A percentile compares a stretch with the other conserved stretches of the same genome.
phyloP scores from a whole-genome alignment of 2,329 filamentous ascomycete species.

The Colletotrichum neosansevieriae region DNA sequence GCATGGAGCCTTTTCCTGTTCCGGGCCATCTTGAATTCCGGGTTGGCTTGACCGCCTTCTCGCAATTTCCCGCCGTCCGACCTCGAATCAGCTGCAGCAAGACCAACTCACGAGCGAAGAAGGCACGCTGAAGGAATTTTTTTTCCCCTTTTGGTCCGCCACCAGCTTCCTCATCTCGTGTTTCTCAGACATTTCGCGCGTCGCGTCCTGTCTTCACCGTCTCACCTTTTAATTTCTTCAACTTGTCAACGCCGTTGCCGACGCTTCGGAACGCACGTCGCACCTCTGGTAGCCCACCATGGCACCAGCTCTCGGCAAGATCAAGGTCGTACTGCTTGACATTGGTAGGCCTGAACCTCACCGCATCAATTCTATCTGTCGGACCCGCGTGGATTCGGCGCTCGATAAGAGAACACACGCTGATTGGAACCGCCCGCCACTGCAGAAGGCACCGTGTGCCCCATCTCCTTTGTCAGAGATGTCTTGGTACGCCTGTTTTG shows the following conservation, averaged over 20 bases:
- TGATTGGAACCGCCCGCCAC: slow-evolving; percentile 33
- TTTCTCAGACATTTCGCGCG: slow-evolving; percentile 17
- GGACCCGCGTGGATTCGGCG: slow-evolving; percentile 2
- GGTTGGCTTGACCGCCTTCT: slow-evolving; percentile 40
- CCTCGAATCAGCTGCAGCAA: slow-evolving; percentile 28
- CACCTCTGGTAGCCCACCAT: slow-evolving; percentile 43
- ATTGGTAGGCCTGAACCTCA: slow-evolving; percentile 62
- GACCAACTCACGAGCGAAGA: slow-evolving; percentile 16
- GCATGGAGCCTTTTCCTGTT: slow-evolving; percentile 23
- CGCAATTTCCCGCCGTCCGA: slow-evolving; percentile 29
- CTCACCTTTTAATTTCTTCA: neutral
- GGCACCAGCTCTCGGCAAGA: slow-evolving; percentile 48
- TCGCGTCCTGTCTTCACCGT: slow-evolving; percentile 21
- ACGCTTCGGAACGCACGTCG: slow-evolving; percentile 5
- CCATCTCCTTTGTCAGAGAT: slow-evolving; percentile 87
- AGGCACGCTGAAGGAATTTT: slow-evolving; percentile 27
- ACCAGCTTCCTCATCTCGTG: neutral
- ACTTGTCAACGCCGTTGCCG: slow-evolving; percentile 1
- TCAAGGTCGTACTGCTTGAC: slow-evolving; percentile 67
- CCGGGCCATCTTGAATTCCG: slow-evolving; percentile 31
- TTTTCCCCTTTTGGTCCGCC: neutral
- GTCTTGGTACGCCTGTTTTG: slow-evolving; percentile 73
- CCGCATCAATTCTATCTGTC: slow-evolving; percentile 15
- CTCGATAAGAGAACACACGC: slow-evolving; percentile 15
- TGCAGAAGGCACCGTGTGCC: slow-evolving; percentile 84